These are phyloP conservation scores for Populus hybrid DNA, from an alignment of 441 rosid species.

Conservation along the genomic window DNA sequence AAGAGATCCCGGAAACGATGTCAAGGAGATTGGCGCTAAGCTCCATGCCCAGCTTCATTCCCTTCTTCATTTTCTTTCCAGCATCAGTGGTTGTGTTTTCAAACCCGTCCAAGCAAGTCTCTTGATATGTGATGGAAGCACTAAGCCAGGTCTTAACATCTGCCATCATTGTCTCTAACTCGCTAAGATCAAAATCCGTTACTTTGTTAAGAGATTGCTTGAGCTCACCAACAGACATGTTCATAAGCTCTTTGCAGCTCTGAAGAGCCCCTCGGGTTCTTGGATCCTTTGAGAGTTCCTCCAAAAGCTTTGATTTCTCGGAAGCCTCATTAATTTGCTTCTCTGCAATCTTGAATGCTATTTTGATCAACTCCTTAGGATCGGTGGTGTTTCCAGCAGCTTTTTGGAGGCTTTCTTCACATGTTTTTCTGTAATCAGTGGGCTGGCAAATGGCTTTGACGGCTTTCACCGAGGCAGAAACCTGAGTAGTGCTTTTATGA, in stretches of 20 bases:
- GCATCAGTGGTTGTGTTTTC: slow-evolving; percentile 41
- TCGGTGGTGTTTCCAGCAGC: slow-evolving; percentile 47
- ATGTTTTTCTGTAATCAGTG: slow-evolving; percentile 49
- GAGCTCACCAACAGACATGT: slow-evolving; percentile 50
- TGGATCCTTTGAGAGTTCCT: slow-evolving; percentile 52
- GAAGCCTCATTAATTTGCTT: slow-evolving; percentile 41
- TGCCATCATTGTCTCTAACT: slow-evolving; percentile 29
- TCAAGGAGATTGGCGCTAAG: slow-evolving; percentile 65
- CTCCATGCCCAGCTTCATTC: slow-evolving; percentile 45
- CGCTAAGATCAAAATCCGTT: slow-evolving; percentile 32
- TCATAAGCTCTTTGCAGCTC: slow-evolving; percentile 65
- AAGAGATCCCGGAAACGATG: slow-evolving; percentile 44
- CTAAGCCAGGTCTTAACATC: slow-evolving; percentile 67
- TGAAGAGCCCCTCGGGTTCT: slow-evolving; percentile 50
- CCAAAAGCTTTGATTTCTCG: slow-evolving; percentile 40
- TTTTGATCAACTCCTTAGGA: slow-evolving; percentile 52
- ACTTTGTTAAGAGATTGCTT: slow-evolving; percentile 37
- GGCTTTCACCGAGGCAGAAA: slow-evolving; percentile 54
- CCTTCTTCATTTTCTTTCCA: slow-evolving; percentile 48
- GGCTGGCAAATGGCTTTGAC: slow-evolving; percentile 63
- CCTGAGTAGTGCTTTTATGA: not conserved
- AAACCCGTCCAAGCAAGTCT: slow-evolving; percentile 78
- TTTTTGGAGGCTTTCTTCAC: slow-evolving; percentile 40
- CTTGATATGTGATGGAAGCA: slow-evolving; percentile 66
- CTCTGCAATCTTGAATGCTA: slow-evolving; percentile 50